Evolutionary conservation across 176 grass and related monocot species (phyloP), one percentile per base, ranked within the genome.

Genomic region (Avena sativa): DNA sequence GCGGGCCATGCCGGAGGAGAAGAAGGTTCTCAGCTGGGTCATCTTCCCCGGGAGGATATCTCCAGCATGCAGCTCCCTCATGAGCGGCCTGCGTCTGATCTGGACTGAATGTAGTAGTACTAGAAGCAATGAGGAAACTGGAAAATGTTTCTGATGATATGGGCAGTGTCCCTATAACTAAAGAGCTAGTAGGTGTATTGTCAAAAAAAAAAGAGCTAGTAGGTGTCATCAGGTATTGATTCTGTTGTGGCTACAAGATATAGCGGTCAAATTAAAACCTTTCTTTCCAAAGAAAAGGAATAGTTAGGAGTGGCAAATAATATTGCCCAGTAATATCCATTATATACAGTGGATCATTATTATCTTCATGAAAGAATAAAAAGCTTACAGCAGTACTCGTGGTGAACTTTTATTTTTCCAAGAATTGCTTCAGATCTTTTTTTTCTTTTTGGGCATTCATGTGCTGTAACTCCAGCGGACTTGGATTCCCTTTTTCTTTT

Each of bases 51-150:
- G 15, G 93, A 98, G 87, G 96, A 98, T 78, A 98, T 98, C 59
- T 89, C 92, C 46, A 98, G 90, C 88, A 96, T 98, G 96, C 96
- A 96, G 76, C 92, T 98, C 64, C 96, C 96, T 15, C 85, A 94
- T 66, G 69, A 79, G 55, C 85, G 73, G 68, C 26, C 68, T 43
- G 59, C 81, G 17, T 72, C 81, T 87, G 92, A 94, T 81, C 64
- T 94, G 4, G 92, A 91, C 69, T 98, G 93, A 69, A 85, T 16
- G 59, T 71, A 13, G 44, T 47, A 46, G 44, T 1, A 47, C 17
- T 69, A 76, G 48, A 11, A 34, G 43, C 21, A 51, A 4, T 34
- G 60, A 88, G 49, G 69, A 87, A 79, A 58, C 10, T 66, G 76
- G 25, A 74, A 74, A 58, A 28, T 79, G 6, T 3, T 50, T 84